Evolutionary conservation across 129 eudicot genomes (phyloP).

Genomic region (Tanacetum coccineum): DNA sequence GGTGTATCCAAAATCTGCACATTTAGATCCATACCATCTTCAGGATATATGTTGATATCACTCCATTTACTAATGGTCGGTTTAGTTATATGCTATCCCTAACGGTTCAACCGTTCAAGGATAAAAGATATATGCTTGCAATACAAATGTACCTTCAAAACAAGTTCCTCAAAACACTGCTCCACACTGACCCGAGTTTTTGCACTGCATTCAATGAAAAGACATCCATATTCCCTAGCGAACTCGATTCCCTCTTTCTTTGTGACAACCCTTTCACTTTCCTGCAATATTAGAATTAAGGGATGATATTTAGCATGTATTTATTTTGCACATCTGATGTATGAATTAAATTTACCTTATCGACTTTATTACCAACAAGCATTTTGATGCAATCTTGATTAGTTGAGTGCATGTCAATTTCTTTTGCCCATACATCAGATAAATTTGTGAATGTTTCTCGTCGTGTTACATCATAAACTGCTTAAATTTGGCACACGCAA

Average conservation of each 20-base stretch:
- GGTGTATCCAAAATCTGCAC: conserved; percentile 92
- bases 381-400: conserved; percentile 95
- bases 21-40: conserved; percentile 17
- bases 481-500: conserved; percentile 9
- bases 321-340: neutral
- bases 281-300: conserved; percentile 37
- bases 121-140: conserved; percentile 1
- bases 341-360: conserved; percentile 48
- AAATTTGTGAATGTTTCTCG: conserved; percentile 89
- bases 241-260: conserved; percentile 85
- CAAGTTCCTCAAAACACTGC: conserved; percentile 96
- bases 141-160: conserved; percentile 63
- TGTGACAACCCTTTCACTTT: conserved; percentile 79
- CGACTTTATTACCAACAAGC: conserved; percentile 98
- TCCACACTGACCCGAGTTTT: conserved; percentile 83
- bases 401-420: conserved; percentile 86
- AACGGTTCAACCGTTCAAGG: conserved; percentile 4
- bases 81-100: neutral
- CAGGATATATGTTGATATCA: neutral
- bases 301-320: neutral
- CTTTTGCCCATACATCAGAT: conserved; percentile 84
- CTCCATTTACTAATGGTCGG: neutral
- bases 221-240: conserved; percentile 90
- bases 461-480: conserved; percentile 94
- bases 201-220: conserved; percentile 88